These are phyloP conservation scores for Yamadazyma ubonensis DNA, from an alignment of 805 yeast species.

Conservation along the genomic window DNA sequence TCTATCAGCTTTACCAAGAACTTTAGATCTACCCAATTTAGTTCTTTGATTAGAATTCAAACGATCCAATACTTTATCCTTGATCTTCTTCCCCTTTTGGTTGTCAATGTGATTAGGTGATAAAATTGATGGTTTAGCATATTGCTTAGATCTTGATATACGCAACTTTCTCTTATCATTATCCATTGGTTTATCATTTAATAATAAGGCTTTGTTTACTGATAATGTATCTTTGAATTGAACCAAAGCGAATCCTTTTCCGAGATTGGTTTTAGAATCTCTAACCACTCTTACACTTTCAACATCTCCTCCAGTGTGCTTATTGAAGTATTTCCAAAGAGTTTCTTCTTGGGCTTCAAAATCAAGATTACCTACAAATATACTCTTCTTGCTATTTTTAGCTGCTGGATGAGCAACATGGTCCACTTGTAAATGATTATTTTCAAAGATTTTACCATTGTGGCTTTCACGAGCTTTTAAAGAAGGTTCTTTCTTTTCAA, in stretches of 20 bases:
- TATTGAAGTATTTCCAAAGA: slow-evolving; percentile 76
- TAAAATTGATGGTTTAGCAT: slow-evolving; percentile 40
- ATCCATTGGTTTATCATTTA: slow-evolving; percentile 64
- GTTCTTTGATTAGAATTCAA: slow-evolving; percentile 71
- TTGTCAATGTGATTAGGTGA: slow-evolving; percentile 46
- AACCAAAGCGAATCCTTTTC: slow-evolving; percentile 96
- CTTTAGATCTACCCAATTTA: slow-evolving; percentile 74
- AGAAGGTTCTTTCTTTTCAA: slow-evolving; percentile 51
- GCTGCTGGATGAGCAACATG: slow-evolving; percentile 89
- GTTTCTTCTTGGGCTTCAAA: slow-evolving; percentile 91
- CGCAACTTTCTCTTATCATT: slow-evolving; percentile 60
- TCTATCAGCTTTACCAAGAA: slow-evolving; percentile 79
- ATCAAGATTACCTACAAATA: slow-evolving; percentile 91
- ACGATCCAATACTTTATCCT: slow-evolving; percentile 15
- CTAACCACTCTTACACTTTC: slow-evolving; percentile 89
- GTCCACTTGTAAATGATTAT: slow-evolving; percentile 84
- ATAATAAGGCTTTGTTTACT: slow-evolving; percentile 77
- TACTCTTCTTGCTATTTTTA: slow-evolving; percentile 77
- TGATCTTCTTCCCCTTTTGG: slow-evolving; percentile 22
- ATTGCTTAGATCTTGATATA: slow-evolving; percentile 56
- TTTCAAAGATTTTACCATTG: slow-evolving; percentile 68
- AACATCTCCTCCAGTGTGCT: slow-evolving; percentile 49
- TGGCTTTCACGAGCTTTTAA: slow-evolving; percentile 45
- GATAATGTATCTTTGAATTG: slow-evolving; percentile 74
- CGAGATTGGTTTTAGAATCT: slow-evolving; percentile 90